These are phyloP conservation scores for Plasmodiophora brassicae DNA, from an alignment of 208 protist species.

Conservation along the genomic window DNA sequence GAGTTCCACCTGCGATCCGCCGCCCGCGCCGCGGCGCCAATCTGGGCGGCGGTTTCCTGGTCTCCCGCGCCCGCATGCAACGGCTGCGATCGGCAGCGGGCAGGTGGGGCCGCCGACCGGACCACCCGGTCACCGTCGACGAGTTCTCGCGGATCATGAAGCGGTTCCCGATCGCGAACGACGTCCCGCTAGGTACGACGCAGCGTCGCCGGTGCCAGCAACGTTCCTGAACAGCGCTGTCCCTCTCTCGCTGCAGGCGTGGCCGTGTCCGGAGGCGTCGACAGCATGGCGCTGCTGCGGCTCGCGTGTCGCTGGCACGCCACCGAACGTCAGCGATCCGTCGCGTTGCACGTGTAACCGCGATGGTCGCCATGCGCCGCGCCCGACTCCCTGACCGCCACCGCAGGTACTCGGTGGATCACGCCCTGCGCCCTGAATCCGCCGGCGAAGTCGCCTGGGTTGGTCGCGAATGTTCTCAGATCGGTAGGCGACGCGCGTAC, in stretches of 20 bases:
- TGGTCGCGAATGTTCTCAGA: not conserved
- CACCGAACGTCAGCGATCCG: too few species aligned
- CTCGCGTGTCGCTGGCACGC: not conserved
- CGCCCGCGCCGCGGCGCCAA: too few species aligned
- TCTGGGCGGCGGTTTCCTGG: too few species aligned
- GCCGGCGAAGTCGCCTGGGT: not conserved
- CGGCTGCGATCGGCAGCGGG: too few species aligned
- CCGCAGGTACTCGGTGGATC: not conserved
- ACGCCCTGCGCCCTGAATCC: not conserved
- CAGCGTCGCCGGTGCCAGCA: not conserved
- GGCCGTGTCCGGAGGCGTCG: not conserved
- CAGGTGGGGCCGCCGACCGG: too few species aligned
- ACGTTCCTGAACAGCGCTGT: not conserved
- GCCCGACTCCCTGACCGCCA: not conserved
- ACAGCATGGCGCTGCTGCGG: slow-evolving; percentile 15
- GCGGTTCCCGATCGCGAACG: not conserved
- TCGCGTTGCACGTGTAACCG: too few species aligned
- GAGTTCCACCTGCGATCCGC: too few species aligned
- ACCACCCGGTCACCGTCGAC: not conserved
- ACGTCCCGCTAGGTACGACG: not conserved
- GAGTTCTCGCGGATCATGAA: slow-evolving; percentile 1
- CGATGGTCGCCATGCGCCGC: too few species aligned
- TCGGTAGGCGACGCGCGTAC: not conserved
- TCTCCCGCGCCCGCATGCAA: too few species aligned
- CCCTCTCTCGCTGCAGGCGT: too few species aligned